Percentiles rank a stretch among this genome's conserved stretches.
Evolutionary conservation across 345 rosid genomes (phyloP).

Genomic region (Limnanthes douglasii): DNA sequence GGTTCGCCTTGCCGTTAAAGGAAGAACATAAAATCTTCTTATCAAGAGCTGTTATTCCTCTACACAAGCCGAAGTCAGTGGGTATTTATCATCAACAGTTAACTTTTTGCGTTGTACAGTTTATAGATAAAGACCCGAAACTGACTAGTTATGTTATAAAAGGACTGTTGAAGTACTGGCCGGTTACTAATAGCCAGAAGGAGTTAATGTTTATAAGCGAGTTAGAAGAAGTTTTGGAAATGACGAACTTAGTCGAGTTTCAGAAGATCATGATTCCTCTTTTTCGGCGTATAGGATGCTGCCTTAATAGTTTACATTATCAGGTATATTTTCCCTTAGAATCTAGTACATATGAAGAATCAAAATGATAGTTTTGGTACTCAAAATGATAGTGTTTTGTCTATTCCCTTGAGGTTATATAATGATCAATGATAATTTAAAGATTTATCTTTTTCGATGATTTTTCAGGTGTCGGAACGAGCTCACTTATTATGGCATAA

Average conservation of each 20-base stretch:
- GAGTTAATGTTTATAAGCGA: slow-evolving; percentile 79
- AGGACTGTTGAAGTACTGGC: slow-evolving; percentile 73
- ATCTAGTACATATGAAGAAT: background rate
- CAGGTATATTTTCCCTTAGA: slow-evolving; percentile 27
- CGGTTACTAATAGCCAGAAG: slow-evolving; percentile 70
- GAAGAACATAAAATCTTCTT: slow-evolving; percentile 60
- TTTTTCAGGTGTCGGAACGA: slow-evolving; percentile 64
- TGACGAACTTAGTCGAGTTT: slow-evolving; percentile 41
- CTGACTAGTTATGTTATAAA: slow-evolving; percentile 36
- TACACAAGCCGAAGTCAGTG: slow-evolving; percentile 62
- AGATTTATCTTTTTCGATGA: background rate
- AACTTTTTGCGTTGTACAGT: slow-evolving; percentile 58
- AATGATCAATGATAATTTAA: background rate
- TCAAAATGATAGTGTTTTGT: background rate
- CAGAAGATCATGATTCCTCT: slow-evolving; percentile 45
- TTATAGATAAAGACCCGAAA: slow-evolving; percentile 56
- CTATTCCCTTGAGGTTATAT: background rate
- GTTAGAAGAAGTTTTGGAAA: slow-evolving; percentile 69
- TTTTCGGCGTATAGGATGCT: slow-evolving; percentile 48
- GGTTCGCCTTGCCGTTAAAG: slow-evolving; percentile 70
- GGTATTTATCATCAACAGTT: slow-evolving; percentile 69
- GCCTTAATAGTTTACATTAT: slow-evolving; percentile 65
- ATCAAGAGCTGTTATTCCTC: slow-evolving; percentile 50
- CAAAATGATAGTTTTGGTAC: background rate
- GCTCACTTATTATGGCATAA: slow-evolving; percentile 72